Evolutionary conservation across 2,329 filamentous ascomycete genomes (phyloP), one percentile per base, ranked within the genome.

Genomic region (Diaporthe batatas): DNA sequence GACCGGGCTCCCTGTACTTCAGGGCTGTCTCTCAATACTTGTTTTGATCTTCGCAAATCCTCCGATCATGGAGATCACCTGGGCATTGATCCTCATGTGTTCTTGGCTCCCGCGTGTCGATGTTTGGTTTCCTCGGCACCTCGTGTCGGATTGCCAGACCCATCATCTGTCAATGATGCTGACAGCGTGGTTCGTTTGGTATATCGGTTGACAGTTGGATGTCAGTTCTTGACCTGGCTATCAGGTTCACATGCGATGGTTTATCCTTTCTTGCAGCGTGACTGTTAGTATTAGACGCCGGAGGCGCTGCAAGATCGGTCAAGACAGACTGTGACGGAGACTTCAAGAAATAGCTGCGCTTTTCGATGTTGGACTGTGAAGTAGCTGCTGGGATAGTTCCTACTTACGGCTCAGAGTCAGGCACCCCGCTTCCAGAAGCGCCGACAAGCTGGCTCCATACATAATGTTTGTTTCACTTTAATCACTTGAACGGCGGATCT

Each of bases 41-140:
- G 62, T n/a, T 21, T 25, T 39, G 62, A 67, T 67, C 58, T 3
- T 62, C 47, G 58, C 23, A 23, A n/a, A 47, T 62, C 32, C 47
- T 67, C 62, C 47, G 62, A 67, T 67, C 62, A 53, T 67, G 62
- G 23, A 32, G 62, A 67, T 67, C 62, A 67, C n/a, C n/a, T n/a
- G n/a, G n/a, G n/a, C n/a, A n/a, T 12, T 67, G 47, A 53, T 67
- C 47, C 51, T 32, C 47, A 23, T 6, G 21, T 23, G 62, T 32
- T 47, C 58, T 64, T 64, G 25, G 29, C 39, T 32, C 39, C 58
- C 25, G 39, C 32, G 32, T 53, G 62, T 53, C 62, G 39, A 7
- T 25, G 21, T 47, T 53, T 67, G 32, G 32, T 53, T 2, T 67
- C 6, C 47, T 67, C 47, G 47, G 47, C 62, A 36, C 4, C 21